Evolutionary conservation across 257 asterid species (phyloP).

Genomic region (Nicotiana obtusifolia): DNA sequence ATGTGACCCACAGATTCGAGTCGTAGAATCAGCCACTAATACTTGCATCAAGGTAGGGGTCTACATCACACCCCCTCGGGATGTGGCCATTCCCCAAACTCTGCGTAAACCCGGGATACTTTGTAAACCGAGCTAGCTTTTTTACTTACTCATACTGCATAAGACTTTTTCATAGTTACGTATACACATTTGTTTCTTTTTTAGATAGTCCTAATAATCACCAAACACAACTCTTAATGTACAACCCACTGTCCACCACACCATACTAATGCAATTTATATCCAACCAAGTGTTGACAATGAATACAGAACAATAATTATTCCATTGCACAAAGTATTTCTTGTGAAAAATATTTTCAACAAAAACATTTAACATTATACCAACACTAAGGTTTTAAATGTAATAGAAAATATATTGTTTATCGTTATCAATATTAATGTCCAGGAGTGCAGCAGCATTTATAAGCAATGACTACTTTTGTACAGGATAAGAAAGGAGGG

Average conservation of each 20-base stretch:
- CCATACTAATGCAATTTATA: background rate
- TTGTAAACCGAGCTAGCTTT: too few species aligned
- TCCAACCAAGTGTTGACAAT: slow-evolving; percentile 7
- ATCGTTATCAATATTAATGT: background rate
- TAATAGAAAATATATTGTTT: background rate
- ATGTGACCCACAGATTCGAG: too few species aligned
- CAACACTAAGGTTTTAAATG: background rate
- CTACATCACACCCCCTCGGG: too few species aligned
- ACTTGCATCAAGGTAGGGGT: too few species aligned
- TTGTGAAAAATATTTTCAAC: background rate
- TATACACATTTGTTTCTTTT: background rate
- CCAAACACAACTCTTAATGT: background rate
- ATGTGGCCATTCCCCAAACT: accelerated
- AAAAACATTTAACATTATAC: background rate
- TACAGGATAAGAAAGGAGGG: too few species aligned
- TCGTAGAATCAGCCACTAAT: too few species aligned
- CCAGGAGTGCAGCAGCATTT: background rate
- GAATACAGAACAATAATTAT: background rate
- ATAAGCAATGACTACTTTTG: background rate
- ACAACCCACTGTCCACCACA: background rate
- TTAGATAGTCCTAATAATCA: background rate
- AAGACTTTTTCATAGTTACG: background rate
- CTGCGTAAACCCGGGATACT: accelerated
- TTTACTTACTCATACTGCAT: background rate
- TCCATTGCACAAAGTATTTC: background rate